These are phyloP conservation scores for Rutstroemia sp. DNA, from an alignment of 2,329 filamentous ascomycete genomes.

Conservation along the genomic window DNA sequence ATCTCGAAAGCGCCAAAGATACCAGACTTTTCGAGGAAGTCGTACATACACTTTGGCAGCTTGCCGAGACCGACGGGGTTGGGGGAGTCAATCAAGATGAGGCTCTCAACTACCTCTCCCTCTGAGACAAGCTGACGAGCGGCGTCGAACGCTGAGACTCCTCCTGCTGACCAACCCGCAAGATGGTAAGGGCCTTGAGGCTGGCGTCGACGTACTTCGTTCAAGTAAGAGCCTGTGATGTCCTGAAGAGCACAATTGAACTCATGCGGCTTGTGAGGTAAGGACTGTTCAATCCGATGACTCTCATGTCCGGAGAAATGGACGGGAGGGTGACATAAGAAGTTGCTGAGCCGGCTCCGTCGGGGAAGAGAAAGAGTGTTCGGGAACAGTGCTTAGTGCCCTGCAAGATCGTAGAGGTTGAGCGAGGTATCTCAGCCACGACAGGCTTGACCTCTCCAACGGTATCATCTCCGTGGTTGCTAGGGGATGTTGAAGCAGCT, in stretches of 20 bases:
- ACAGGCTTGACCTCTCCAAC: too few relatives aligned
- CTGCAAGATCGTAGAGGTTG: constrained; percentile 36
- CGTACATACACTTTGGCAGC: too few relatives aligned
- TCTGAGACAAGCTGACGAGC: constrained; percentile 34
- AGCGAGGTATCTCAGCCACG: constrained; percentile 25
- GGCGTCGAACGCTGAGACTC: constrained; percentile 63
- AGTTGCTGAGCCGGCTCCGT: constrained; percentile 37
- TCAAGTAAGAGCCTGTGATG: constrained; percentile 48
- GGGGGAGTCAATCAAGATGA: constrained; percentile 23
- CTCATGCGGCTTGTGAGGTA: constrained; percentile 58
- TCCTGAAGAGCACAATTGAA: constrained; percentile 54
- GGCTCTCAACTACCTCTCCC: constrained; percentile 12
- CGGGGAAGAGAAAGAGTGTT: constrained; percentile 37
- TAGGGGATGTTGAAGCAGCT: too few relatives aligned
- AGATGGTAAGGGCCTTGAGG: constrained; percentile 45
- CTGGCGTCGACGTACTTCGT: constrained; percentile 63
- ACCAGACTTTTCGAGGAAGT: too few relatives aligned
- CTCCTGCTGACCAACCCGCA: constrained; percentile 66
- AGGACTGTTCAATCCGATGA: constrained; percentile 58
- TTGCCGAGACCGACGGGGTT: too few relatives aligned
- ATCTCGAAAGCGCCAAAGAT: too few relatives aligned
- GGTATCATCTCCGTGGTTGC: too few relatives aligned
- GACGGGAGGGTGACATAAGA: constrained; percentile 26
- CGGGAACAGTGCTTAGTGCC: constrained; percentile 25
- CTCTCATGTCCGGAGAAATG: constrained; percentile 38